Evolutionary conservation across 345 rosid species (phyloP).

Genomic region (Salix purpurea): DNA sequence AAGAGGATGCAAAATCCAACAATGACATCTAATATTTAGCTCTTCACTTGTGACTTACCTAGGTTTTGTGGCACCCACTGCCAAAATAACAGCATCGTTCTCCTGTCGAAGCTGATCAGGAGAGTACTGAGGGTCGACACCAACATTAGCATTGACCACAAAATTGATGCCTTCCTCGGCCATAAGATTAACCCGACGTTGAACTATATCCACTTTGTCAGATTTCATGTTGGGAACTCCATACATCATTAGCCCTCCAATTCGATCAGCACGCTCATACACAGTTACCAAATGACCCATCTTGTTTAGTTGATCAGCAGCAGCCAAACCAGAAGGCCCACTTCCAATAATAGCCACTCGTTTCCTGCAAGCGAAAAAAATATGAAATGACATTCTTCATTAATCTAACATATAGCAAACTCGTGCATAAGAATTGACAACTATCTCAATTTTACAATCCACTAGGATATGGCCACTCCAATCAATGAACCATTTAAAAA

Average conservation of each 20-base stretch:
- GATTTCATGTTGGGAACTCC: constrained; percentile 99
- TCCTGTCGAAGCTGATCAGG: constrained; percentile 65
- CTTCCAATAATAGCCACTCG: constrained; percentile 84
- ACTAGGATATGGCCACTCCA: not conserved
- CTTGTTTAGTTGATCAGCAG: constrained; percentile 94
- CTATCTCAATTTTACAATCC: not conserved
- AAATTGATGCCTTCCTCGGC: constrained; percentile 78
- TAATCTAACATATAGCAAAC: not conserved
- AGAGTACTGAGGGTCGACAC: constrained; percentile 69
- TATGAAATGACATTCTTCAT: not conserved
- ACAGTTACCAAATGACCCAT: constrained; percentile 94
- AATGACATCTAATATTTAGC: not conserved
- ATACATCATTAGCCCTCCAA: constrained; percentile 99
- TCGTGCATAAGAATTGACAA: not conserved
- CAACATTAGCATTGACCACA: constrained; percentile 88
- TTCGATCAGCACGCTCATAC: constrained; percentile 93
- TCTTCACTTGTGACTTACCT: constrained; percentile 38
- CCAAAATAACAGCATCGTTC: constrained; percentile 80
- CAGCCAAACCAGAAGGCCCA: constrained; percentile 97
- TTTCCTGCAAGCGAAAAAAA: constrained; percentile 49
- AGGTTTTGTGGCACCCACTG: constrained; percentile 96
- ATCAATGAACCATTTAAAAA: not conserved
- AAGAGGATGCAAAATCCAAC: not conserved
- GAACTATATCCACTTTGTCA: constrained; percentile 86
- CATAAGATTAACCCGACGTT: constrained; percentile 92